Percentiles rank a stretch among this genome's conserved stretches.
Conservation (phyloP, 1,284 basidiomycete species). For the Phenoliferia sp. region DNA sequence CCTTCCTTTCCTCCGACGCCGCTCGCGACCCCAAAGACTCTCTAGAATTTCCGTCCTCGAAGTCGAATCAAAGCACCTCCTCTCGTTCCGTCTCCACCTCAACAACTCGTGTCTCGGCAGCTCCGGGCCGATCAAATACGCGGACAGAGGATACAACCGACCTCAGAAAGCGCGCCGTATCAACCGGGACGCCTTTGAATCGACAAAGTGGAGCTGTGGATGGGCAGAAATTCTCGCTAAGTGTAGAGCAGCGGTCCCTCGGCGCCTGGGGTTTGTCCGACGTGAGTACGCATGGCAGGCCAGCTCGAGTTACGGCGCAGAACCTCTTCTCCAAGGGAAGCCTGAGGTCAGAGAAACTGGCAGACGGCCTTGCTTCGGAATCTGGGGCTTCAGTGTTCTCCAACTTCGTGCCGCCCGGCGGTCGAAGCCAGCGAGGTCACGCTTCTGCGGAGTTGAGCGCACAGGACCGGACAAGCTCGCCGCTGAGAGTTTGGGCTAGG, state of each 20-base stretch:
- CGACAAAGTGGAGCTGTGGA: neutral
- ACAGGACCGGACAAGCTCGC: constrained; percentile 13
- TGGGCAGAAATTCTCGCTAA: too few relatives aligned
- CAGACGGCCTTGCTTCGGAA: neutral
- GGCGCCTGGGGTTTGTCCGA: too few relatives aligned
- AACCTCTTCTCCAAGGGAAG: neutral
- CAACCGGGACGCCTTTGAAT: neutral
- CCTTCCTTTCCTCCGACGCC: too few relatives aligned
- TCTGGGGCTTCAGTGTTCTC: neutral
- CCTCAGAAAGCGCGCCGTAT: neutral
- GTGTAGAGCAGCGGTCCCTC: too few relatives aligned
- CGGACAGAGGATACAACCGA: neutral
- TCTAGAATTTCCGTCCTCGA: too few relatives aligned
- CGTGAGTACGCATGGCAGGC: too few relatives aligned
- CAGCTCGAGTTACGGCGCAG: too few relatives aligned
- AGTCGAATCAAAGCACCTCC: too few relatives aligned
- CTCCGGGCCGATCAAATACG: neutral
- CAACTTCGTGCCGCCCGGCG: neutral
- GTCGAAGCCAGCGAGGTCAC: too few relatives aligned
- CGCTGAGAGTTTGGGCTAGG: constrained; percentile 2
- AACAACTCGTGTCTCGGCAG: too few relatives aligned
- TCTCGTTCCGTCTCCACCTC: too few relatives aligned
- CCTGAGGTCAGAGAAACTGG: neutral
- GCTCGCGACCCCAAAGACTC: too few relatives aligned
- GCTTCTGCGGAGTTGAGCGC: neutral